Evolutionary conservation across 495 filamentous ascomycete species (phyloP), one percentile per base, ranked within the genome.

Genomic region (Arthonia radiata): DNA sequence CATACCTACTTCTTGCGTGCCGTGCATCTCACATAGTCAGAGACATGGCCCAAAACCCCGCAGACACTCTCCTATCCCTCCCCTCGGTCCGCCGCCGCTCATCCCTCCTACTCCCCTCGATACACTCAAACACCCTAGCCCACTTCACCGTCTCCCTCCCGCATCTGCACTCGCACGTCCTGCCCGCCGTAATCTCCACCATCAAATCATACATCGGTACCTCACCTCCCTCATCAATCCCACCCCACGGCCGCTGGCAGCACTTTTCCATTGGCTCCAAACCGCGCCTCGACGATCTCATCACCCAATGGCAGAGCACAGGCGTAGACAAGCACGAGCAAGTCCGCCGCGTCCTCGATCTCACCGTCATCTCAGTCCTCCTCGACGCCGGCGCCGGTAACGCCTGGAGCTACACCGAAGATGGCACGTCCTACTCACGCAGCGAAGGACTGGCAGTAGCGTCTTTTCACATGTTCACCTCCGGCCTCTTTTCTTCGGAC

Each of bases 381-480:
- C 61, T 91, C 4, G 80, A 91, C 45, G 80, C 80, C 3, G 80
- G 80, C 3, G 78, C 80, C 1, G 80, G 80, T 14, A 74, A 71
- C 9, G 48, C 53, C 15, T 91, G 80, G 80, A 72, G 68, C 21
- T 97, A 90, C 50, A 81, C 71, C 50, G 79, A 93, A 42, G 90
- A 80, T 33, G 82, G 82, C 17, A 74, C 67, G 32, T 40, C 72
- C 9, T 94, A 81, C 43, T 60, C 67, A 21, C 64, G 86, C 21
- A 92, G 80, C 29, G 86, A 97, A 45, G 86, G 86, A 13, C 54
- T 97, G 35, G 86, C 86, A 4, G 71, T 97, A 24, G 86, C 89
- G 13, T 83, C 74, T 45, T 49, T 97, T 42, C 86, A 94, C 40
- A 97, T 97, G 86, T 97, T 94, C 54, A 92, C 86, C 50, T 58